Evolutionary conservation across 2,329 filamentous ascomycete species (phyloP), one percentile per base, ranked within the genome.

Genomic region (Microcyclosporella mali): DNA sequence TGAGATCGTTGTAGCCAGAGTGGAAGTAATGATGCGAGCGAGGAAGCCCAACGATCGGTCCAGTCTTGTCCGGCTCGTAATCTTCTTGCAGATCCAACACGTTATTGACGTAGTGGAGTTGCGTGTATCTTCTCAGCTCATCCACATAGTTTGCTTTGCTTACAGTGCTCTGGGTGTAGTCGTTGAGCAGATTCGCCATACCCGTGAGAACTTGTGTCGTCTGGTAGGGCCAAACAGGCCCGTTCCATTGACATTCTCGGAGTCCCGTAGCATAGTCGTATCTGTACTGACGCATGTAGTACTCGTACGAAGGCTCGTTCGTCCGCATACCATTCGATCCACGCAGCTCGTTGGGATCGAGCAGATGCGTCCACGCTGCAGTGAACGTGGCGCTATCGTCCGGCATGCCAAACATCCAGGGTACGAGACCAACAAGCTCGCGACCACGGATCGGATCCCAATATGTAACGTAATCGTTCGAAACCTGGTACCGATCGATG

Each of bases 1-100:
- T 54, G 2, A 66, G 57, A 42, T 71, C 68, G 18, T 66, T 59
- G 47, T 64, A 71, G 1, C 67, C 67, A 1, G 68, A 70, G 55
- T 71, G 68, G 56, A 70, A 70, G 52, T 70, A 71, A 41, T 71
- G 68, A 11, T 62, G 66, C 2, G 64, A 68, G 6, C 68, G 64
- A 21, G 63, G 60, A 4, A 70, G 59, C 0, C 66, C 67, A 2
- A 70, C 67, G 18, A 70, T 66, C 0, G 65, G 65, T 0, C 58
- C 57, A 1, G 65, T 61, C n/a, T 66, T 65, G 42, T 68, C 66
- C 0, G 68, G 60, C 32, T 70, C 61, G 47, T 70, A 70, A 43
- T 70, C 65, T 52, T 71, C 68, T 46, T 70, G 61, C 3, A 70
- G 43, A 27, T 70, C 62, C 0, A 70, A 50, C 2, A 57, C 59